A percentile compares a stretch with the other conserved stretches of the same genome.
These are phyloP conservation scores for Neurospora cerealis DNA, from an alignment of 495 filamentous ascomycete species.

Conservation along the genomic window DNA sequence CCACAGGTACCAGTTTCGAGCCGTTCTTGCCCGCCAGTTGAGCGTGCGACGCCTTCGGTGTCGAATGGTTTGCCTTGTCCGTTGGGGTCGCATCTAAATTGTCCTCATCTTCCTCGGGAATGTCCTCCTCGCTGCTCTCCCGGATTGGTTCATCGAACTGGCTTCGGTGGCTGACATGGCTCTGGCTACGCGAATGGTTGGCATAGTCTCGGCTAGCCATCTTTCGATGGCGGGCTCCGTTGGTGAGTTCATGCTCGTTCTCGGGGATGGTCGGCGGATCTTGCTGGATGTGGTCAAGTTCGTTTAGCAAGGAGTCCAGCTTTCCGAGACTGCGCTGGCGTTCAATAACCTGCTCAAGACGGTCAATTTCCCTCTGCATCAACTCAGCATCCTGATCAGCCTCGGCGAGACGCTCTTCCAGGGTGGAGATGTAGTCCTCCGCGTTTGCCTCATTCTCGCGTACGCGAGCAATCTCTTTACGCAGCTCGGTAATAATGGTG, in stretches of 20 bases:
- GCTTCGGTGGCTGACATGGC: constrained; percentile 40
- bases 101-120: constrained; percentile 22
- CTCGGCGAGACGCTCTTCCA: constrained; percentile 93
- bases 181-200: constrained; percentile 42
- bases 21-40: constrained; percentile 5
- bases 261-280: constrained; percentile 35
- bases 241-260: constrained; percentile 20
- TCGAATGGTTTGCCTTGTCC: constrained; percentile 21
- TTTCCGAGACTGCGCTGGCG: constrained; percentile 92
- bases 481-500: constrained; percentile 73
- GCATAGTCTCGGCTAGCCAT: constrained; percentile 27
- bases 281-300: constrained; percentile 73
- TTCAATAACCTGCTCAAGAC: constrained; percentile 89
- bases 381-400: constrained; percentile 91
- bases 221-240: constrained; percentile 35
- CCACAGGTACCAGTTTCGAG: constrained; percentile 61
- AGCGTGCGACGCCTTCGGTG: constrained; percentile 17
- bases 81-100: constrained; percentile 15
- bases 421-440: constrained; percentile 94
- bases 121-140: constrained; percentile 28
- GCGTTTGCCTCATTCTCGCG: constrained; percentile 81
- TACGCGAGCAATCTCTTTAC: constrained; percentile 81
- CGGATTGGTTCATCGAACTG: constrained; percentile 43
- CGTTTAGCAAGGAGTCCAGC: constrained; percentile 82
- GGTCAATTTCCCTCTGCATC: constrained; percentile 92